Base-by-base conservation (phyloP, 2,329 filamentous ascomycete species). In the Ascocoryne sarcoides region DNA sequence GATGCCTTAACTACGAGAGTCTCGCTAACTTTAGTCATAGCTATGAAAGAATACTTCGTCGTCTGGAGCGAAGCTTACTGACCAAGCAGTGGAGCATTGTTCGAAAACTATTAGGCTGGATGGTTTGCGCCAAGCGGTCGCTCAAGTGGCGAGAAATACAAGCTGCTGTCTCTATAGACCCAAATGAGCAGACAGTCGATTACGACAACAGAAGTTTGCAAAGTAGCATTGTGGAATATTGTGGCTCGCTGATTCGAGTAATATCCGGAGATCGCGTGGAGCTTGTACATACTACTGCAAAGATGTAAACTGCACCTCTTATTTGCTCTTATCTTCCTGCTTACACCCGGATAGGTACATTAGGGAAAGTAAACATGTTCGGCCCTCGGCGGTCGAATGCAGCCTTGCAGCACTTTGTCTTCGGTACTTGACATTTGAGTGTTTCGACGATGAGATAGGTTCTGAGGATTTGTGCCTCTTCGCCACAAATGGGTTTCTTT, bases 81-180 rank as follows among this genome's bases (percentile, higher is more conserved):
- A 10, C 16, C 16, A 36, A 33, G 26, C 30, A 47, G 32, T 37
- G 50, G 34, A 15, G 30, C 1, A 41, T 36, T 18, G 42, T 39
- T 4, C 28, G 30, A 2, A 48, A 37, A 47, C 38, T 68, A 4
- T 45, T 68, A 8, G 57, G 61, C 1, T 67, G 62, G 63, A 51
- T 67, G 8, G 55, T 60, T 4, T 65, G 59, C 44, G 59, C 61
- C 3, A 63, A 60, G 42, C 47, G 63, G 12, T 54, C 65, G 1
- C 47, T 67, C 10, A 62, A 60, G 37, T 63, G 60, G 63, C 53
- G 60, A 33, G 65, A 67, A 43, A 59, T 67, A n/a, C 65, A 67
- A 55, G 56, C 45, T 5, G 56, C 60, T 20, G 52, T 60, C 16
- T 59, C 63, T 2, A 60, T 65, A 14, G 42, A 63, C 37, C 9